Percentiles rank a stretch among this genome's conserved stretches.
Evolutionary conservation across 192 early-diverging fungal species (phyloP).

Genomic region (Entrophospora sp.): DNA sequence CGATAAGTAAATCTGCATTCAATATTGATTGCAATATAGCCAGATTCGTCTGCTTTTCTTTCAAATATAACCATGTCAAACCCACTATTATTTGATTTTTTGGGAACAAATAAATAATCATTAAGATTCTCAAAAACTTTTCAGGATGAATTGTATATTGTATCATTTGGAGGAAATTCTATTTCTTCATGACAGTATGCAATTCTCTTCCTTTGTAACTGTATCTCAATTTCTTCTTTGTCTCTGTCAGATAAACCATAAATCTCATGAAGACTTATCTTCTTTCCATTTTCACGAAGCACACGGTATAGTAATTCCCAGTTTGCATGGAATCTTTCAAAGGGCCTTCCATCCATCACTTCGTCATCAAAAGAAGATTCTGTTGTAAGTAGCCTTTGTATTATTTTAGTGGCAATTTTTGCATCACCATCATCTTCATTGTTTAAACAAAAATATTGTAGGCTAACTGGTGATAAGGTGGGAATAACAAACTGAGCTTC

Average conservation of each 20-base stretch:
- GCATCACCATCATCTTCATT: background rate
- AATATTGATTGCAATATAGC: slow-evolving; percentile 5
- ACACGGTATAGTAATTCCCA: background rate
- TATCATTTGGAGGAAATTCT: background rate
- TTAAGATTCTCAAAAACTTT: background rate
- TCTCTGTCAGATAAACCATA: background rate
- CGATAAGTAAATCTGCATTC: slow-evolving; percentile 4
- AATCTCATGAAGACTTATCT: background rate
- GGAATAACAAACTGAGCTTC: background rate
- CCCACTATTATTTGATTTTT: background rate
- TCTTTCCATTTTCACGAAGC: background rate
- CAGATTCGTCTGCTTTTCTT: background rate
- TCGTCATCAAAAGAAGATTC: background rate
- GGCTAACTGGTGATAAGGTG: background rate
- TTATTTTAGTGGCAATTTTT: background rate
- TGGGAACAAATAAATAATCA: background rate
- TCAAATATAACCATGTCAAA: slow-evolving; percentile 12
- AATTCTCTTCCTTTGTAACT: background rate
- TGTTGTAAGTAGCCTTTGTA: background rate
- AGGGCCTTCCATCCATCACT: background rate
- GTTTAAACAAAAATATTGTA: background rate
- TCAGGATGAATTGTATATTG: background rate
- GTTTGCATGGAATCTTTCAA: background rate
- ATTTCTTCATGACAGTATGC: background rate
- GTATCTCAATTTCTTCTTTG: background rate